Base-by-base conservation (phyloP, 148 eudicot genomes). In the Chenopodium album region DNA sequence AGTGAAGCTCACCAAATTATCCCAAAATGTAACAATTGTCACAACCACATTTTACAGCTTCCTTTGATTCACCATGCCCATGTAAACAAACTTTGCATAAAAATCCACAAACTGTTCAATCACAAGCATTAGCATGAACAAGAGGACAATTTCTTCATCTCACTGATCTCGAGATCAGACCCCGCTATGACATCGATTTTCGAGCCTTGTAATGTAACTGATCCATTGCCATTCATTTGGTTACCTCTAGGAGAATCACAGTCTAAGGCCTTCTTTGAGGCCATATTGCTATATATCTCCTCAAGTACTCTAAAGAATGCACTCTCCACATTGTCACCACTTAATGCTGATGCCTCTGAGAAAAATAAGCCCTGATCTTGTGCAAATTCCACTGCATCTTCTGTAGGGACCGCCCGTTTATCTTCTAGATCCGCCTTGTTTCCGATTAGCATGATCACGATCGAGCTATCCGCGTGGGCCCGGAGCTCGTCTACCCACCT, bases 401-500 rank as follows among this genome's bases (percentile, higher is more conserved):
- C 94, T 0, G 87, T 85, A 3, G 94, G 89, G 65, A 93, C 94
- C 12, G 87, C 88, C 85, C 95, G 85, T 22, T 77, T 83, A 41
- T 90, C 94, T n/a, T 77, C 83, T 26, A 93, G 89, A 72, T 93
- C 98, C 7, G 92, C 95, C 82, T 93, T 93, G 89, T 93, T 93
- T 4, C 98, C 98, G 8, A 93, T 87, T 46, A 93, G 71, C 92
- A 90, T 89, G 79, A 93, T 93, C 70, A 92, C 92, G 63, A 92
- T 92, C 62, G 95, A 90, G 80, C 81, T 85, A 28, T 93, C 98
- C 0, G 98, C 88, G 83, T 93, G 94, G 46, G 92, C 92, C n/a
- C 95, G 87, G 12, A 93, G 94, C 87, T 93, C 98, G 22, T 89
- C 92, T 0, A 93, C 88, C 98, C 98, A 93, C 80, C 95, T 86